Percentiles rank a stretch among this genome's conserved stretches.
phyloP scores from a whole-genome alignment of 2,329 filamentous ascomycete genomes.

The Pseudogymnoascus sp. region DNA sequence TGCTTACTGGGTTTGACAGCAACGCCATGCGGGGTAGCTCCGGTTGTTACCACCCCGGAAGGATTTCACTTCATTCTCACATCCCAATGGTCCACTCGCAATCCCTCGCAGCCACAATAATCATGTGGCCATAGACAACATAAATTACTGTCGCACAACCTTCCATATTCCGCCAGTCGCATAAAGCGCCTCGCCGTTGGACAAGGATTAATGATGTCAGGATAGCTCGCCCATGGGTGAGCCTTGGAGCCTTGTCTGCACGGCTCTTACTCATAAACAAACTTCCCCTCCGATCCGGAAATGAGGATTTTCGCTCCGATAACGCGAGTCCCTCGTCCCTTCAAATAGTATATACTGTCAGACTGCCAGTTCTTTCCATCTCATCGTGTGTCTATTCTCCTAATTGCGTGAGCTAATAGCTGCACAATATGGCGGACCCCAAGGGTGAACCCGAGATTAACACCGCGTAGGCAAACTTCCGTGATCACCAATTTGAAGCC shows the following conservation, averaged over 20 bases:
- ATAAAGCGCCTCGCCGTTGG: background rate
- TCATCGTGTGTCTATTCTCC: background rate
- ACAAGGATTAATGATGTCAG: slow-evolving; percentile 5
- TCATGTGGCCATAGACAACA: background rate
- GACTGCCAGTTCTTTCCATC: background rate
- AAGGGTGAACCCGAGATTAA: background rate
- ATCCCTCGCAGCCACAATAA: background rate
- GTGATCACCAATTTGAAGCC: background rate
- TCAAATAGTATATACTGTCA: background rate
- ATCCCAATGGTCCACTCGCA: background rate
- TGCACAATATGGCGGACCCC: background rate
- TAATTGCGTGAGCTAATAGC: background rate
- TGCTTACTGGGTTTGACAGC: background rate
- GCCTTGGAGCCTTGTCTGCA: background rate
- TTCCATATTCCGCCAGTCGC: background rate
- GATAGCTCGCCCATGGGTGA: background rate
- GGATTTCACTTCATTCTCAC: background rate
- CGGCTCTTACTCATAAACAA: slow-evolving; percentile 1
- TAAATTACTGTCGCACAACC: background rate
- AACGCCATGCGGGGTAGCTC: slow-evolving; percentile 4
- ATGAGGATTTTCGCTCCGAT: background rate
- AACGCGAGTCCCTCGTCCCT: background rate
- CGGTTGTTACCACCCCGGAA: background rate
- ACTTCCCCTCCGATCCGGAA: background rate
- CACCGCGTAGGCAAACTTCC: background rate